These are phyloP conservation scores for Blastomyces gilchristii DNA, from an alignment of 2,329 filamentous ascomycete genomes.

Conservation along the genomic window DNA sequence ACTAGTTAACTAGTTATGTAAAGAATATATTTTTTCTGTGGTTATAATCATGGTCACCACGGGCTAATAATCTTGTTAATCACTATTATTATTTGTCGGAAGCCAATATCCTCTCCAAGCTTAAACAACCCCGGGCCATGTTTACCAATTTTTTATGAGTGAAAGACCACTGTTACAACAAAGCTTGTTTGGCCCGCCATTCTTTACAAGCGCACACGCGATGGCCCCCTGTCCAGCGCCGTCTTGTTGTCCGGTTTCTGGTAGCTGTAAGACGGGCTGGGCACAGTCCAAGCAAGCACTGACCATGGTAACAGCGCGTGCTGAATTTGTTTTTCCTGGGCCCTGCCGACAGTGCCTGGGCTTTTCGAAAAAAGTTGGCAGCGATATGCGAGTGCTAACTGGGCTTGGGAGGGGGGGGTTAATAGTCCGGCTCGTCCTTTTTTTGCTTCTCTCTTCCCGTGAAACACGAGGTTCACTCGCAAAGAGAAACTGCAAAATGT, in stretches of 20 bases:
- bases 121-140: not conserved
- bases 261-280: not conserved
- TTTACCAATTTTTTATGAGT: not conserved
- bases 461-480: not conserved
- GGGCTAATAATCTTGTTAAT: not conserved
- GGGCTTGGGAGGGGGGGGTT: not conserved
- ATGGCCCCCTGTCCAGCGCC: not conserved
- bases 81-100: too few species aligned
- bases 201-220: slow-evolving; percentile 3
- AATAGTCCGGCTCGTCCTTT: not conserved
- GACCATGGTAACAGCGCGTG: not conserved
- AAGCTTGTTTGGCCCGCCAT: not conserved
- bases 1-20: too few species aligned
- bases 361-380: not conserved
- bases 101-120: not conserved
- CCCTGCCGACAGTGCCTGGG: not conserved
- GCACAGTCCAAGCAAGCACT: not conserved
- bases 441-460: not conserved
- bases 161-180: not conserved
- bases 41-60: not conserved
- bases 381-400: not conserved
- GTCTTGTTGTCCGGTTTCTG: not conserved
- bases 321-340: not conserved
- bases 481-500: not conserved
- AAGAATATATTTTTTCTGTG: too few species aligned